Base-by-base conservation (phyloP, 108 stramenopile genomes). In the Nitzschia inconspicua region DNA sequence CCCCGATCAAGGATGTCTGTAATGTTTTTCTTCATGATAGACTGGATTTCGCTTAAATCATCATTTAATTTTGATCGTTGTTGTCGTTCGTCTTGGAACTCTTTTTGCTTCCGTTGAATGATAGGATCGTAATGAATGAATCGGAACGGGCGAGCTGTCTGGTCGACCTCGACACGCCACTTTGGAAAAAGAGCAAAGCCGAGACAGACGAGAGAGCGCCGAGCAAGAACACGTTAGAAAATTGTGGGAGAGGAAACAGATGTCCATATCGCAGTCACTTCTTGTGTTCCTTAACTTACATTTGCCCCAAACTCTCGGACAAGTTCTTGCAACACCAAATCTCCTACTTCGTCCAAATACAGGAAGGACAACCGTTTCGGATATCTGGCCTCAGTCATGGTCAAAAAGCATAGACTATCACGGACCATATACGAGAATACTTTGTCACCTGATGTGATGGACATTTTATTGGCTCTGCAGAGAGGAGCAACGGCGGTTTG, bases 321-420 rank as follows among this genome's bases (percentile, higher is more conserved):
- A 37, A 97, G 57, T 30, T 91, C 87, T 60, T 83, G 75, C 44
- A 91, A 57, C 64, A 97, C 86, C 13, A 76, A 66, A 65, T 89
- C 84, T 40, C 83, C 77, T 10, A 97, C 73, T 76, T 99, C 97
- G 52, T 96, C 94, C 16, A 99, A 75, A 68, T 96, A 99, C 37
- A 96, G 74, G 66, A 98, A 99, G 10, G 94, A 93, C 44, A 94
- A 63, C 41, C 97, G 84, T 76, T 97, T 97, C n/a, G 98, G 98
- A 78, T 98, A 99, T 42, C 77, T 57, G 41, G 62, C 64, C 72
- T 88, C 84, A 6, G 87, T 84, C 71, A 91, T 58, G 0, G 87
- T 75, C 18, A 94, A 66, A 36, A 87, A 94, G 44, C 84, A 86
- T 2, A 89, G 69, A 39, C 70, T 78, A 53, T 83, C 85, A 10